Evolutionary conservation across 2,329 filamentous ascomycete genomes (phyloP).

Genomic region (Zopfia rhizophila): DNA sequence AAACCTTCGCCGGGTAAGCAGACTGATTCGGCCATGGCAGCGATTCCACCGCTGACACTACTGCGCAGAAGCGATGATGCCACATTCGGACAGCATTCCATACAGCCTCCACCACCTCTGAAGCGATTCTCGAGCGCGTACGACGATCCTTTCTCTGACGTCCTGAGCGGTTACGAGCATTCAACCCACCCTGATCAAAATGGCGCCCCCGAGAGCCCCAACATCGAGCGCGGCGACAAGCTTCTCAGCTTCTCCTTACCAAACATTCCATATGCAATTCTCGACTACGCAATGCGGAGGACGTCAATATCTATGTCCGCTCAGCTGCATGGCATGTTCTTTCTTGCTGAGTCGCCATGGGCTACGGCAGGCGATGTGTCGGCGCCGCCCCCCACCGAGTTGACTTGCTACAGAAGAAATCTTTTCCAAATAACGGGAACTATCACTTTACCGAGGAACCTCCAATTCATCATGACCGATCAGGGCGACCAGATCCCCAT

Average conservation of each 20-base stretch:
- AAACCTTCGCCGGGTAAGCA: slow-evolving; percentile 69
- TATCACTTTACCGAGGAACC: slow-evolving; percentile 79
- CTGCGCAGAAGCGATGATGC: slow-evolving; percentile 61
- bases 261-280: slow-evolving; percentile 64
- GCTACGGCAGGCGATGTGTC: slow-evolving; percentile 66
- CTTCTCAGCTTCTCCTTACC: slow-evolving; percentile 63
- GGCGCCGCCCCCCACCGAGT: slow-evolving; percentile 73
- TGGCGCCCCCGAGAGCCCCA: slow-evolving; percentile 61
- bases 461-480: slow-evolving; percentile 84
- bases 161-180: slow-evolving; percentile 60
- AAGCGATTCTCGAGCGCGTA: slow-evolving; percentile 63
- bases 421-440: slow-evolving; percentile 95
- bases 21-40: slow-evolving; percentile 26
- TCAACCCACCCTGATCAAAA: slow-evolving; percentile 58
- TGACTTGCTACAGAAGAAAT: slow-evolving; percentile 96
- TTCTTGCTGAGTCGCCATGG: slow-evolving; percentile 81
- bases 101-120: slow-evolving; percentile 52
- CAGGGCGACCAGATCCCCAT: slow-evolving; percentile 86
- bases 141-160: slow-evolving; percentile 63
- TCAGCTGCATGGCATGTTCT: slow-evolving; percentile 90
- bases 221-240: slow-evolving; percentile 71
- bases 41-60: slow-evolving; percentile 40
- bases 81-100: slow-evolving; percentile 57
- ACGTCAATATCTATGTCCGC: slow-evolving; percentile 75
- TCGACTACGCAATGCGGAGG: slow-evolving; percentile 73